A percentile compares a stretch with the other conserved stretches of the same genome.
Conservation (phyloP, 805 yeast species). For the Grigorovia humatica region DNA sequence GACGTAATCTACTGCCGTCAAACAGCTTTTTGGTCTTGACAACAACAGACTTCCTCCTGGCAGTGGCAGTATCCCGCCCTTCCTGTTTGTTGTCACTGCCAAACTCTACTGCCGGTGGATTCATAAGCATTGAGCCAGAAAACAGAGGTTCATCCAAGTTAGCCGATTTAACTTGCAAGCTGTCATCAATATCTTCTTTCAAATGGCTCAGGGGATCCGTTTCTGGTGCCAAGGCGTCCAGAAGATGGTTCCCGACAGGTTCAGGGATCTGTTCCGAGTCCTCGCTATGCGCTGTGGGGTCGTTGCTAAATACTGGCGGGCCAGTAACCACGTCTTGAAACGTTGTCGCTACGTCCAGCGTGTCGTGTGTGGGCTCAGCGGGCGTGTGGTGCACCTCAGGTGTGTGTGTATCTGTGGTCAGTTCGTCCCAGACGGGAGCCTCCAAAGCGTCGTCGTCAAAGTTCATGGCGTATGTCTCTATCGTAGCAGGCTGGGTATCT, state of each 20-base stretch:
- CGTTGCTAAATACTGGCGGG: not conserved
- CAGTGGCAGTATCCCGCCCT: conserved; percentile 3
- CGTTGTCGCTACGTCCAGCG: not conserved
- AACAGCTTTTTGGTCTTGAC: conserved; percentile 26
- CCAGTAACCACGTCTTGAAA: not conserved
- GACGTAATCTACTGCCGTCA: conserved; percentile 39
- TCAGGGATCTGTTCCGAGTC: conserved; percentile 6
- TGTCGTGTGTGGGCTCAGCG: not conserved
- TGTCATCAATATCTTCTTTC: conserved; percentile 27
- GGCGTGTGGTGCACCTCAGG: not conserved
- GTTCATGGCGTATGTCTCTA: not conserved
- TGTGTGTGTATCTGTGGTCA: not conserved
- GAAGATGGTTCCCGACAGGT: not conserved
- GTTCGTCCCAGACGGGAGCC: conserved; percentile 30
- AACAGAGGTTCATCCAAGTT: conserved; percentile 27
- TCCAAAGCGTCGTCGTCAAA: conserved; percentile 22
- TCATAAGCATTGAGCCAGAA: conserved; percentile 11
- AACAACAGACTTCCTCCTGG: conserved; percentile 2
- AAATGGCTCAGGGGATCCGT: conserved; percentile 35
- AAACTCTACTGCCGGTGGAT: not conserved
- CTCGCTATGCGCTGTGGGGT: conserved; percentile 11
- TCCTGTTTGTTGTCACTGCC: no score
- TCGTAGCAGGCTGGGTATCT: not conserved
- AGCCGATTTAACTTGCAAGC: conserved; percentile 9
- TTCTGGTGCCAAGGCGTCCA: conserved; percentile 20